Evolutionary conservation across 441 rosid species (phyloP).

Genomic region (Populus hybrid): DNA sequence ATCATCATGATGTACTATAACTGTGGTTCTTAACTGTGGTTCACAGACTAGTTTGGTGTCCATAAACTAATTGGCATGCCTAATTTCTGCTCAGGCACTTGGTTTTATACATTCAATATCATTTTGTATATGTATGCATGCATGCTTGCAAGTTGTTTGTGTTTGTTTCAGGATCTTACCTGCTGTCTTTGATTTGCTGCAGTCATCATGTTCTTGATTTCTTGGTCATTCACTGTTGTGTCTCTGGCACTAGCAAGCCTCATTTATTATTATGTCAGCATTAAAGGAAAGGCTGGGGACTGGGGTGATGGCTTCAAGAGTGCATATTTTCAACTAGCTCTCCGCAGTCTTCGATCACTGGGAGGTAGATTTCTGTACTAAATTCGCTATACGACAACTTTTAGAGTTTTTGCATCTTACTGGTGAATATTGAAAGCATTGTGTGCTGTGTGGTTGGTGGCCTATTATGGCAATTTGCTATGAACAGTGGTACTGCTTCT

Average conservation of each 20-base stretch:
- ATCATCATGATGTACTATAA: background rate
- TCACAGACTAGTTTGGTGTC: background rate
- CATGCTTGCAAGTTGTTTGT: background rate
- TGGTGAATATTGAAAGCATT: background rate
- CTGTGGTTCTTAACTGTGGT: background rate
- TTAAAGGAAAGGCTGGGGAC: conserved; percentile 98
- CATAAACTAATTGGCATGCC: background rate
- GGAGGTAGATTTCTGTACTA: conserved; percentile 58
- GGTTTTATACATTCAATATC: background rate
- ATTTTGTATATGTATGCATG: background rate
- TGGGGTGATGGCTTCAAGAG: conserved; percentile 99
- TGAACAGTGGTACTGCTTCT: background rate
- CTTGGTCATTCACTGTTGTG: conserved; percentile 93
- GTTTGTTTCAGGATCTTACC: background rate
- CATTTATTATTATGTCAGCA: conserved; percentile 92
- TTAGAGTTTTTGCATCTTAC: background rate
- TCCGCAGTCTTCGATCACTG: conserved; percentile 95
- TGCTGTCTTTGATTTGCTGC: conserved; percentile 36
- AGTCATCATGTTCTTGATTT: conserved; percentile 99
- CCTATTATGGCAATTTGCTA: background rate
- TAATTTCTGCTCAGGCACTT: background rate
- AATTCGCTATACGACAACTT: background rate
- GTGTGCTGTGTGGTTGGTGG: background rate
- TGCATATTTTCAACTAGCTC: conserved; percentile 98
- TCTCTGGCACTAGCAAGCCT: conserved; percentile 96